A percentile compares a stretch with the other conserved stretches of the same genome.
Conservation (phyloP, 192 early-diverging fungal species). For the Chytriomyces hyalinus region DNA sequence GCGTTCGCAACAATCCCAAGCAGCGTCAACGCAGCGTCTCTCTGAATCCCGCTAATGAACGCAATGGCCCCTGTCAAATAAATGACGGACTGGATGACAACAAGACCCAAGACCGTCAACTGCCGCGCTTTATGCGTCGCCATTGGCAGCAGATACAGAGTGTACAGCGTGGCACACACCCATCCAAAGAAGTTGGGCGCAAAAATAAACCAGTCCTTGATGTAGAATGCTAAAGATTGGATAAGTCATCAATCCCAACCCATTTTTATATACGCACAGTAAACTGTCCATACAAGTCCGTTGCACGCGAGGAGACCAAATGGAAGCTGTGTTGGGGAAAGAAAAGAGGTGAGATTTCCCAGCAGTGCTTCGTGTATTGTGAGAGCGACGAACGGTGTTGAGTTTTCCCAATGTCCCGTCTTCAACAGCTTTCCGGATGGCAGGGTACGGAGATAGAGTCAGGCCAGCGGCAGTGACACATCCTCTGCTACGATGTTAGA, state of each 20-base stretch:
- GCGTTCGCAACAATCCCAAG: constrained; percentile 4
- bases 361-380: no score
- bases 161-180: neutral
- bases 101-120: neutral
- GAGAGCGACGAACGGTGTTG: neutral
- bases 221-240: constrained; percentile 1
- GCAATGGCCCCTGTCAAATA: neutral
- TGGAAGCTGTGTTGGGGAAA: neutral
- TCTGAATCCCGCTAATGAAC: neutral
- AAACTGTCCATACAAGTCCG: neutral
- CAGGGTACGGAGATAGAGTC: neutral
- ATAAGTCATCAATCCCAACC: neutral
- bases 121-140: neutral
- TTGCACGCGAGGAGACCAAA: neutral
- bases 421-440: neutral
- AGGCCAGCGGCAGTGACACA: neutral
- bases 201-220: constrained; percentile 11
- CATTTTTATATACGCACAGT: neutral
- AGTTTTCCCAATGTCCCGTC: neutral
- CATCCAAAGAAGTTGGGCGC: neutral
- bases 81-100: neutral
- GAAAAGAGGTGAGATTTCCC: no score
- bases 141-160: constrained; percentile 7
- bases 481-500: neutral
- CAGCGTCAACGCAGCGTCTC: neutral